These are phyloP conservation scores for Samsoniella hepiali DNA, from an alignment of 2,329 filamentous ascomycete species.

Conservation along the genomic window DNA sequence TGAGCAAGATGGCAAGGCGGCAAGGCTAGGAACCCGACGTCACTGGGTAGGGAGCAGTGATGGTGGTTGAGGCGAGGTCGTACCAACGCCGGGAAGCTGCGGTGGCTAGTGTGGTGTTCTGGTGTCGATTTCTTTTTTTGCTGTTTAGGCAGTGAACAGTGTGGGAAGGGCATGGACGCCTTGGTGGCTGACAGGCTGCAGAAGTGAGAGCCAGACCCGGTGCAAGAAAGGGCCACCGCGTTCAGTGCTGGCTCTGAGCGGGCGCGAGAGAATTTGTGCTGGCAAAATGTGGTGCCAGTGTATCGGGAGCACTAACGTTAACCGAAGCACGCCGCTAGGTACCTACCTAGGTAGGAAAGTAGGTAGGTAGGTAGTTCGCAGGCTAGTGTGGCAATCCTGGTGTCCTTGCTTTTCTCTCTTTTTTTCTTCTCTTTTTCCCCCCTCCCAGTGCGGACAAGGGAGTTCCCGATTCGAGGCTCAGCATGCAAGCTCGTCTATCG, in stretches of 20 bases:
- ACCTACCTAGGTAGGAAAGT: too few species aligned
- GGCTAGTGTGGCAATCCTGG: background rate
- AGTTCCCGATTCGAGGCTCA: background rate
- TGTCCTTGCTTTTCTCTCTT: background rate
- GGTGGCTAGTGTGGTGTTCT: background rate
- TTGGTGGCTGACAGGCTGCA: constrained; percentile 1
- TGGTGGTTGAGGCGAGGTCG: background rate
- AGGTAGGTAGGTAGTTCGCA: background rate
- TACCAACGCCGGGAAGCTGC: background rate
- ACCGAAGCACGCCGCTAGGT: too few species aligned
- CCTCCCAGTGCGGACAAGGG: too few species aligned
- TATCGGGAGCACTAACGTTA: background rate
- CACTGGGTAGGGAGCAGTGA: background rate
- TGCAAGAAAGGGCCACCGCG: background rate
- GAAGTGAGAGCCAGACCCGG: background rate
- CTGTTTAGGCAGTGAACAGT: constrained; percentile 10
- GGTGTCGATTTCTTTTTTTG: background rate
- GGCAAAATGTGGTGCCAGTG: background rate
- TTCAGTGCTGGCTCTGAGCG: background rate
- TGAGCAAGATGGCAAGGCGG: background rate
- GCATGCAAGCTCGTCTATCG: background rate
- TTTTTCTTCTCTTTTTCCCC: too few species aligned
- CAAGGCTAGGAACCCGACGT: background rate
- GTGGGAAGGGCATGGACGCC: background rate
- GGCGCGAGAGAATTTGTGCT: too few species aligned